Evolutionary conservation across 345 rosid species (phyloP).

Genomic region (Rhodomyrtus tomentosa): DNA sequence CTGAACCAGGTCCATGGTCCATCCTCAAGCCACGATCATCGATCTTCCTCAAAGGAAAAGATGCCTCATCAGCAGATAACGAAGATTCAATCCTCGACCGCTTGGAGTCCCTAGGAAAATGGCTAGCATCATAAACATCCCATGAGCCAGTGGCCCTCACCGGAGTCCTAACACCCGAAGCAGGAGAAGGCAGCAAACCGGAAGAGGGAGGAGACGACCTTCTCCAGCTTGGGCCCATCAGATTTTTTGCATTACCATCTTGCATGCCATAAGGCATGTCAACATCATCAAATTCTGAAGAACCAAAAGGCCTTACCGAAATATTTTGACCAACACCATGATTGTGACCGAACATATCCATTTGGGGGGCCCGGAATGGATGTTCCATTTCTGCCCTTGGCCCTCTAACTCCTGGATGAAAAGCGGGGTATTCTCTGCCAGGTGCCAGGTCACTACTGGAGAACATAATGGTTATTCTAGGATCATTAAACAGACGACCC

Average conservation of each 20-base stretch:
- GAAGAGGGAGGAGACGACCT: conserved; percentile 54
- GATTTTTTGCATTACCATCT: conserved; percentile 19
- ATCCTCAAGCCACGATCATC: conserved; percentile 40
- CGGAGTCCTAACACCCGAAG: conserved; percentile 41
- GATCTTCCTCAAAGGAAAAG: conserved; percentile 36
- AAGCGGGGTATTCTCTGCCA: conserved; percentile 38
- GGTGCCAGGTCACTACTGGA: conserved; percentile 60
- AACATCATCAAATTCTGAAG: conserved; percentile 43
- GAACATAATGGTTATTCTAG: conserved; percentile 80
- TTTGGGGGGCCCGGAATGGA: conserved; percentile 24
- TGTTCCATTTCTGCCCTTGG: conserved; percentile 52
- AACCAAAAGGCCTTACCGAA: conserved; percentile 26
- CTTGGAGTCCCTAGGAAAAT: conserved; percentile 54
- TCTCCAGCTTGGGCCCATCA: conserved; percentile 41
- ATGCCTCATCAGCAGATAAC: conserved; percentile 25
- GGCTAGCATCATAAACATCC: conserved; percentile 60
- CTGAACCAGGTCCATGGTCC: conserved; percentile 38
- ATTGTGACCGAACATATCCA: conserved; percentile 39
- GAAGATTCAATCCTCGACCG: conserved; percentile 56
- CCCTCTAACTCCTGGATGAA: conserved; percentile 44
- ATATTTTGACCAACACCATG: conserved; percentile 29
- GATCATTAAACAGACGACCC: conserved; percentile 85
- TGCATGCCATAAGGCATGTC: conserved; percentile 13
- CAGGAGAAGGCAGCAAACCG: conserved; percentile 47
- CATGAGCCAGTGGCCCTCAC: conserved; percentile 44